A percentile compares a stretch with the other conserved stretches of the same genome.
These are phyloP conservation scores for Antrodiella citrinella DNA, from an alignment of 768 basidiomycete species.

Conservation along the genomic window DNA sequence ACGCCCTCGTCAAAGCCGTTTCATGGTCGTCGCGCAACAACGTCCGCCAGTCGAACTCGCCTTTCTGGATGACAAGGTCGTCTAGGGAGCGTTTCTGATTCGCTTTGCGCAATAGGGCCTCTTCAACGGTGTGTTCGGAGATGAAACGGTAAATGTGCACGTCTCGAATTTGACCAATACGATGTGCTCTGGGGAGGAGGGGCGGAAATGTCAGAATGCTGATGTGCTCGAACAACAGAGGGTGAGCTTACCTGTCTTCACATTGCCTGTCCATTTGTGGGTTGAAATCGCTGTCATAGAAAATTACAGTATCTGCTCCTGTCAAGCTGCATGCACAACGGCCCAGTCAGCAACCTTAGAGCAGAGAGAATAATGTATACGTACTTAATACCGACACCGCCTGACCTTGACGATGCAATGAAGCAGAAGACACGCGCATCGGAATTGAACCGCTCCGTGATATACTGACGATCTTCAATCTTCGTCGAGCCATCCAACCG, in stretches of 20 bases:
- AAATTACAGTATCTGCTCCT: constrained; percentile 92
- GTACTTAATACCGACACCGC: constrained; percentile 93
- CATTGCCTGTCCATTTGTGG: constrained; percentile 98
- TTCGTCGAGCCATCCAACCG: constrained; percentile 93
- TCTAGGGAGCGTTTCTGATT: constrained; percentile 94
- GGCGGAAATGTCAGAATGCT: constrained; percentile 5
- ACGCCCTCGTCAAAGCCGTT: constrained; percentile 57
- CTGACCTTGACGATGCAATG: constrained; percentile 73
- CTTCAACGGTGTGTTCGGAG: constrained; percentile 85
- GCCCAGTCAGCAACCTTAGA: constrained; percentile 7
- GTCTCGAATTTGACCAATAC: constrained; percentile 95
- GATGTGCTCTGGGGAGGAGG: constrained; percentile 62
- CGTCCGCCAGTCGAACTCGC: constrained; percentile 91
- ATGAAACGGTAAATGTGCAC: constrained; percentile 96
- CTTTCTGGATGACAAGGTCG: constrained; percentile 85
- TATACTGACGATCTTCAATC: constrained; percentile 88
- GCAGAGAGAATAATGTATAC: constrained; percentile 18
- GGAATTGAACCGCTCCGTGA: constrained; percentile 81
- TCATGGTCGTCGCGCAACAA: constrained; percentile 35
- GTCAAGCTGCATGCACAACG: constrained; percentile 47
- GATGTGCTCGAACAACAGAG: too few relatives aligned
- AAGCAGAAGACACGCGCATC: constrained; percentile 79
- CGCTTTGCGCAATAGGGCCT: constrained; percentile 94
- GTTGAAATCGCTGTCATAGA: constrained; percentile 96
- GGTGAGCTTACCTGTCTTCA: constrained; percentile 63